Conservation (phyloP, 148 eudicot genomes). For the Pouteria glomerata region DNA sequence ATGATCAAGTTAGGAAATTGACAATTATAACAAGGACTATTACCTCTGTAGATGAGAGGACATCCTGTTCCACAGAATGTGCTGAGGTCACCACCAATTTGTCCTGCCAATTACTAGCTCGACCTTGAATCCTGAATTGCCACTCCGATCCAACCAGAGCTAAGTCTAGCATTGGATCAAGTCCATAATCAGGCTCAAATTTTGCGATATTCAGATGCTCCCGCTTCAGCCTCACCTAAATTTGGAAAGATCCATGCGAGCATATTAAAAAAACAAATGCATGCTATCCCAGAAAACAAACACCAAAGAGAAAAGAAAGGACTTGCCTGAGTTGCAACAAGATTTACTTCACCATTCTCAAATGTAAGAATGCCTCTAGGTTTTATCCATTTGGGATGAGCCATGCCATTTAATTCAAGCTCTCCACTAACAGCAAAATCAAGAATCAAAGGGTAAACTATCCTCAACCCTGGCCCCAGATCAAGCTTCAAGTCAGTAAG, state of each 20-base stretch:
- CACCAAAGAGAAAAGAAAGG: neutral
- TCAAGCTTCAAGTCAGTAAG: constrained; percentile 78
- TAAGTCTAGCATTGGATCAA: constrained; percentile 88
- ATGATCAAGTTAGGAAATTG: neutral
- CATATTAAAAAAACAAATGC: neutral
- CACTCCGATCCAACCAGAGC: constrained; percentile 99
- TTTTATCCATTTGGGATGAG: constrained; percentile 88
- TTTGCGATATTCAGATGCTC: constrained; percentile 96
- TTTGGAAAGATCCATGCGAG: constrained; percentile 6
- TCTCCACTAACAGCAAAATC: constrained; percentile 99
- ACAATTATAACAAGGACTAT: neutral
- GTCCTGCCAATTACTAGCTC: constrained; percentile 99
- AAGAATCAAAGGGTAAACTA: constrained; percentile 92
- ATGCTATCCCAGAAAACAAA: neutral
- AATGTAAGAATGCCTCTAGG: constrained; percentile 87
- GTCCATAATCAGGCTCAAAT: constrained; percentile 95
- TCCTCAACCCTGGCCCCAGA: constrained; percentile 88
- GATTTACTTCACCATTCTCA: constrained; percentile 98
- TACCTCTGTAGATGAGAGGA: constrained; percentile 95
- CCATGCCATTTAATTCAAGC: constrained; percentile 83
- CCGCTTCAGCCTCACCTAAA: constrained; percentile 87
- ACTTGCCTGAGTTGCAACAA: constrained; percentile 95
- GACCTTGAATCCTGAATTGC: constrained; percentile 98
- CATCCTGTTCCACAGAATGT: constrained; percentile 96
- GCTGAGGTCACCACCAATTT: constrained; percentile 94